Evolutionary conservation across 805 yeast species (phyloP).

Genomic region (Ascoidea asiatica): DNA sequence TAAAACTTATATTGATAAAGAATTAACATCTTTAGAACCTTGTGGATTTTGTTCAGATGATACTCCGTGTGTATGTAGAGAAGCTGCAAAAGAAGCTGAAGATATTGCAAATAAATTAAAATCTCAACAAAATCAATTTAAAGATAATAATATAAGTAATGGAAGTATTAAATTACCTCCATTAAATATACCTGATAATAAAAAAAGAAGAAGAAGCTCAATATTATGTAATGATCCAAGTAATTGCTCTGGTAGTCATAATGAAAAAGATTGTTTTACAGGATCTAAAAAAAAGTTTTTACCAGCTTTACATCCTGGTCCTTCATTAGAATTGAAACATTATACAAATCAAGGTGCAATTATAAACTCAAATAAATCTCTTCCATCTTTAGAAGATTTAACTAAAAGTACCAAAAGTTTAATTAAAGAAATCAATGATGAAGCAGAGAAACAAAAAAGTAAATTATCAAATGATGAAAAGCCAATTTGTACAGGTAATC

Average conservation of each 20-base stretch:
- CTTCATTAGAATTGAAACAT: constrained; percentile 32
- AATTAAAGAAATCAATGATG: not conserved
- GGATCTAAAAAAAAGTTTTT: constrained; percentile 22
- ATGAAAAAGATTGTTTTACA: constrained; percentile 1
- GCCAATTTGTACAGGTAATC: constrained; percentile 67
- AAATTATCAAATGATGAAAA: constrained; percentile 12
- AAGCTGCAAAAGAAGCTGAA: constrained; percentile 37
- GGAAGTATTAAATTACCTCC: constrained; percentile 1
- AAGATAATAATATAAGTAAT: not conserved
- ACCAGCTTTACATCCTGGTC: constrained; percentile 55
- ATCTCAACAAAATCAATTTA: not conserved
- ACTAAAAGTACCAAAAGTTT: constrained; percentile 3
- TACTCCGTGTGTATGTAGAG: constrained; percentile 86
- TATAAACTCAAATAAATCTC: not conserved
- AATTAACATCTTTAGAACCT: constrained; percentile 29
- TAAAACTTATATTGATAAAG: constrained; percentile 4
- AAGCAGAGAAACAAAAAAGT: constrained; percentile 6
- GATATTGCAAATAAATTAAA: constrained; percentile 11
- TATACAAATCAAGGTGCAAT: constrained; percentile 12
- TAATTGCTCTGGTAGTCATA: not conserved
- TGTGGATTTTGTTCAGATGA: constrained; percentile 94
- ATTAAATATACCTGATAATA: constrained; percentile 2
- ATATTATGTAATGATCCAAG: constrained; percentile 1
- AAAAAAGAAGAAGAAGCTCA: not conserved
- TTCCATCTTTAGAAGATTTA: constrained; percentile 2